Evolutionary conservation across 257 asterid genomes (phyloP), one percentile per base, ranked within the genome.

Genomic region (Cordia subcordata): DNA sequence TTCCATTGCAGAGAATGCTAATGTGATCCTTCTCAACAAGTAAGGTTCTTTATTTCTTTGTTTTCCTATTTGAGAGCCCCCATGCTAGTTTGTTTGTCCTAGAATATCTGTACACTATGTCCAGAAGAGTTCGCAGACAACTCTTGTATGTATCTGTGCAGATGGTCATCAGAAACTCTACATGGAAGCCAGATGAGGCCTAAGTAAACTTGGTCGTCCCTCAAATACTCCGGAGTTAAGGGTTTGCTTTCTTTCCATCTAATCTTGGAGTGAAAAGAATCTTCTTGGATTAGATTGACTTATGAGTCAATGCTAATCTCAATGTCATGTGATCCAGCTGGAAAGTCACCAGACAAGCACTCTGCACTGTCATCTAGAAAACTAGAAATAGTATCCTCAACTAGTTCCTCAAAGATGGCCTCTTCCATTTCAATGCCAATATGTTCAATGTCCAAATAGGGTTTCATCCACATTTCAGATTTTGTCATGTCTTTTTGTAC

Each of bases 401-500:
- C 68, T 77, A 93, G 55, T 54, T 87, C 86, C 33, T 62, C 69
- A 39, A 89, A 68, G 67, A 93, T 79, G 58, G 68, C 60, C 57
- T 81, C 88, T 63, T 64, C 97, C 74, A 83, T 67, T 54, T 82
- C 95, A 58, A 57, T 55, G 64, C 87, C 86, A 54, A 83, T 60
- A 53, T 71, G 62, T 68, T 85, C 82, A n/a, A 71, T 65, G 12
- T 83, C 85, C 13, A 66, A 60, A 23, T 40, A 76, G 38, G 86
- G 68, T 21, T 78, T 68, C 96, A 83, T 76, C 99, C 97, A 89
- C 22, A 65, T 73, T 69, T 53, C 67, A 5, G 86, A 68, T 55
- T 58, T 81, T 44, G 68, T 77, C 82, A 85, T 67, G 76, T 93
- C 95, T 46, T 70, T 68, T 49, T 52, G 76, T 66, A 83, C 78